Evolutionary conservation across 352 stramenopile species (phyloP).

Genomic region (Globisporangium cederbergense): DNA sequence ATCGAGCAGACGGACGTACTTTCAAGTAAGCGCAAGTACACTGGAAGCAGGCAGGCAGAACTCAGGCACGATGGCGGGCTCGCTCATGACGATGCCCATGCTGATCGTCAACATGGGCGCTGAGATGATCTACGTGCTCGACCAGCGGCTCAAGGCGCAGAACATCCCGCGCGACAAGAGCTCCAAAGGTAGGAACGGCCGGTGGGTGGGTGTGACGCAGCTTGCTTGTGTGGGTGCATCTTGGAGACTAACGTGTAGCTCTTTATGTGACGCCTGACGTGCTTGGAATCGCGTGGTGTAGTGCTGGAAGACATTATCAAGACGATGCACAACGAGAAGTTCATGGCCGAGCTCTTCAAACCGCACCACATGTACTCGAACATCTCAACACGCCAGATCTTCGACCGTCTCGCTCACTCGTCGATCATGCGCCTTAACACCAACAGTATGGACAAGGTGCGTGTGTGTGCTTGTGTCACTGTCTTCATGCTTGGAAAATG

Average conservation of each 20-base stretch:
- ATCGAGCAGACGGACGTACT: not conserved
- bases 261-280: not conserved
- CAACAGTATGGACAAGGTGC: slow-evolving; percentile 91
- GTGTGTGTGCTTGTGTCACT: not conserved
- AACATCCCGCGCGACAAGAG: slow-evolving; percentile 89
- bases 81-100: slow-evolving; percentile 89
- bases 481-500: not conserved
- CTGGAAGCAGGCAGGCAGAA: not conserved
- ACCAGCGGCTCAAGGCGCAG: slow-evolving; percentile 90
- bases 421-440: slow-evolving; percentile 94
- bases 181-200: slow-evolving; percentile 44
- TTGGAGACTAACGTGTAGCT: not conserved
- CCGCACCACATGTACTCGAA: slow-evolving; percentile 91
- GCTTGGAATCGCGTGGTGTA: slow-evolving; percentile 14
- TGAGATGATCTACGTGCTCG: slow-evolving; percentile 94
- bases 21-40: too few species aligned
- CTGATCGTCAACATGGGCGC: slow-evolving; percentile 93
- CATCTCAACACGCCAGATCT: slow-evolving; percentile 87
- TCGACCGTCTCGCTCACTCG: slow-evolving; percentile 89
- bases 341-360: slow-evolving; percentile 91
- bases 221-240: not conserved
- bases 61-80: slow-evolving; percentile 36
- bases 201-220: not conserved
- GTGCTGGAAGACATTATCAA: slow-evolving; percentile 91
- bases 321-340: slow-evolving; percentile 91